These are phyloP conservation scores for Cyclotella distinguenda DNA, from an alignment of 108 stramenopile genomes.

Conservation along the genomic window DNA sequence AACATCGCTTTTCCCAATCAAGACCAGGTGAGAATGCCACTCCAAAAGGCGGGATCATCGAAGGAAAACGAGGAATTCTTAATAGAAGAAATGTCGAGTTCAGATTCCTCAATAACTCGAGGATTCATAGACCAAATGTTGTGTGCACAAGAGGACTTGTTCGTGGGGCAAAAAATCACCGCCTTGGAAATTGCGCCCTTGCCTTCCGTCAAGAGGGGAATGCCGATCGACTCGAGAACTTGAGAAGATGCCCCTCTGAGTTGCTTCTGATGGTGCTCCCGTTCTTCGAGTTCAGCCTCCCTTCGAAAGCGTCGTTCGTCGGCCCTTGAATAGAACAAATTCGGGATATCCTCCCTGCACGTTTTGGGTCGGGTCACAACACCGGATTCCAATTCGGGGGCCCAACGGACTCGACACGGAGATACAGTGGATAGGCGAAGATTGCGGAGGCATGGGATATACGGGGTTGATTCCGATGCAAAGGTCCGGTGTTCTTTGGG, in stretches of 20 bases:
- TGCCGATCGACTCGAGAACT: background rate
- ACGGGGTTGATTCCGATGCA: constrained; percentile 34
- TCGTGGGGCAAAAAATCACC: constrained; percentile 27
- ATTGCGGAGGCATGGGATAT: constrained; percentile 2
- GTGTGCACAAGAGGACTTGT: constrained; percentile 26
- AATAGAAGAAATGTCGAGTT: constrained; percentile 15
- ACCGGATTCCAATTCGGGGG: constrained; percentile 2
- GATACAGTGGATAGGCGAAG: background rate
- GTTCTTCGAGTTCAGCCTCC: constrained; percentile 25
- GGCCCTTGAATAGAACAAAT: constrained; percentile 38
- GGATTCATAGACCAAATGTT: constrained; percentile 4
- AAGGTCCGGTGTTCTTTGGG: constrained; percentile 25
- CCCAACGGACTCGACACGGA: constrained; percentile 32
- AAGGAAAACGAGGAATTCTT: constrained; percentile 12
- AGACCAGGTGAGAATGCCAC: constrained; percentile 41
- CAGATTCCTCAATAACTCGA: constrained; percentile 4
- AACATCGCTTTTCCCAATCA: constrained; percentile 13
- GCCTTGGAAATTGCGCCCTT: constrained; percentile 42
- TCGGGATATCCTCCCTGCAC: constrained; percentile 22
- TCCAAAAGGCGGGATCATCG: constrained; percentile 44
- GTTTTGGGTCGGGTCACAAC: constrained; percentile 35
- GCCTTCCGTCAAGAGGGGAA: constrained; percentile 6
- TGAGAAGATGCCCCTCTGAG: background rate
- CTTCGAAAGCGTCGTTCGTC: constrained; percentile 41
- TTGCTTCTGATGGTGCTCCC: constrained; percentile 3